Conservation (phyloP, 2,329 filamentous ascomycete genomes). For the Fusarium illudens region DNA sequence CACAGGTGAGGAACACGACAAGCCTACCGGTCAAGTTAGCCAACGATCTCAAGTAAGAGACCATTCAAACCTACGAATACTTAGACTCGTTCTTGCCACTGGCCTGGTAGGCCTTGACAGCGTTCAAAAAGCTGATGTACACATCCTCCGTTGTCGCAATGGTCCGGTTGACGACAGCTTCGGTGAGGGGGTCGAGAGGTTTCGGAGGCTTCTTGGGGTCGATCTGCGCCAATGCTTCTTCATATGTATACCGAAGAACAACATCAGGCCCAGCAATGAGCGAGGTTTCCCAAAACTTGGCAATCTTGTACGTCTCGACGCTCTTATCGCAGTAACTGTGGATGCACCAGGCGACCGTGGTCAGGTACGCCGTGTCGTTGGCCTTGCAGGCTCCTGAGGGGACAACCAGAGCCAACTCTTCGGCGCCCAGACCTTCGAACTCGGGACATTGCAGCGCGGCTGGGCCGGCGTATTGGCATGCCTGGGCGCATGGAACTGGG, state of each 20-base stretch:
- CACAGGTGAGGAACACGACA: constrained; percentile 32
- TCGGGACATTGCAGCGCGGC: constrained; percentile 33
- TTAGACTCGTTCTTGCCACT: constrained; percentile 20
- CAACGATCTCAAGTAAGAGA: accelerated
- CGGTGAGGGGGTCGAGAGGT: not conserved
- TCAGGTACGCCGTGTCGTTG: constrained; percentile 25
- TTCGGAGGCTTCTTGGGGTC: constrained; percentile 3
- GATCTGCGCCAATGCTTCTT: constrained; percentile 25
- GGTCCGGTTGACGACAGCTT: constrained; percentile 24
- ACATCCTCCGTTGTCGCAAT: constrained; percentile 6
- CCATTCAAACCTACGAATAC: constrained; percentile 27
- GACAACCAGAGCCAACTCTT: constrained; percentile 15
- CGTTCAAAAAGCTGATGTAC: constrained; percentile 18
- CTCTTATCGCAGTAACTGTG: not conserved
- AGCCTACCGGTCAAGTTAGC: constrained; percentile 21
- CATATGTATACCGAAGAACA: constrained; percentile 19
- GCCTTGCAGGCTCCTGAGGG: constrained; percentile 28
- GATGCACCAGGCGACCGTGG: constrained; percentile 36
- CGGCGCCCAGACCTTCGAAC: constrained; percentile 23
- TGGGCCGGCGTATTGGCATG: constrained; percentile 25
- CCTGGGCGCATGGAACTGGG: constrained; percentile 7
- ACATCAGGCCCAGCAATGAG: constrained; percentile 18
- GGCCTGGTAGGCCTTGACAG: constrained; percentile 1
- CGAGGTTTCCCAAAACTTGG: constrained; percentile 24
- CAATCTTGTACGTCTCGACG: constrained; percentile 11